Base-by-base conservation (phyloP, 2,329 filamentous ascomycete species). In the Botrytis byssoidea region DNA sequence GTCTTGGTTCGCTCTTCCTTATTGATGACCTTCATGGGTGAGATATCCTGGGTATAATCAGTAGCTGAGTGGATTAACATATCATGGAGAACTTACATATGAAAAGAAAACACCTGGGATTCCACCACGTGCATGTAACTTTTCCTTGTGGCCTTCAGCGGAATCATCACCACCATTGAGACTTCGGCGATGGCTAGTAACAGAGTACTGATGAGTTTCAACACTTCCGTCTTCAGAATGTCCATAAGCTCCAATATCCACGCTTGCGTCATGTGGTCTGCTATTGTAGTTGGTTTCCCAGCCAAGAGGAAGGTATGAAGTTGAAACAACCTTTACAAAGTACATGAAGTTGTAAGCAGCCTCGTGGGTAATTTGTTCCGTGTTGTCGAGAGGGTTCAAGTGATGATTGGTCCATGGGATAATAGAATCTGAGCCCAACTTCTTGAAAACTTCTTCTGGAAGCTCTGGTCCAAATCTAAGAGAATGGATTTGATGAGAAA, bases 1-100 rank as follows among this genome's bases (percentile, higher is more conserved):
- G 92, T 92, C 86, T 98, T 98, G 75, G 91, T 86, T 65, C 93
- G 90, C 77, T 93, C 92, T 85, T 99, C 97, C 72, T 95, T 92
- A 86, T 99, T 99, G 84, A 99, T 92, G 75, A 99, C 95, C 85
- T 98, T 99, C 96, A 99, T 99, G 8, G 96, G 96, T 3, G 95
- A 98, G 82, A 99, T 99, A 80, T 99, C 96, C 92, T 95, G 46
- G 7, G 48, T 7, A 37, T 48, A 1, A 29, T 59, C 32, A 44
- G 46, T 60, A 44, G 29, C 22, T 25, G 14, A n/a, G 3, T 16
- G 14, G 61, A 29, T 5, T 25, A 40, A 10, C 40, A 59, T 40
- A 46, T 35, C 9, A 37, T 20, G 18, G 18, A 12, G 51, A 8
- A 89, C 92, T 88, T 86, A 95, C 93, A 79, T 99, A 99, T 77